phyloP scores from a whole-genome alignment of 208 protist species.

The Trypanosoma melophagium region DNA sequence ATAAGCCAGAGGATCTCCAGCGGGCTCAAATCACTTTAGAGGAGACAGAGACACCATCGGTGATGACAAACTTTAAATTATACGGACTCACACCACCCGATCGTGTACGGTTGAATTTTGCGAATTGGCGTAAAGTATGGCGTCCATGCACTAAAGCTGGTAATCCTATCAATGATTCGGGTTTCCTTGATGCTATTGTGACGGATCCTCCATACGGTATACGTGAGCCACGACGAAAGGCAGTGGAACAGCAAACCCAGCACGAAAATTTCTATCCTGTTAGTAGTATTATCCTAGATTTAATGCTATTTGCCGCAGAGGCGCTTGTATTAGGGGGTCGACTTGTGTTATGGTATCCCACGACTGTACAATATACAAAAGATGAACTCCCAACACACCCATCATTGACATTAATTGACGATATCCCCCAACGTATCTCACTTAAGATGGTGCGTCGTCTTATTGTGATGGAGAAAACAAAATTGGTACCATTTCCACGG shows the following conservation, averaged over 20 bases:
- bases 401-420: constrained; percentile 70
- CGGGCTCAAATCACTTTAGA: constrained; percentile 30
- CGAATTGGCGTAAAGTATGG: constrained; percentile 45
- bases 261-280: constrained; percentile 46
- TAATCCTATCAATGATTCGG: neutral
- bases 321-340: constrained; percentile 83
- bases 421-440: constrained; percentile 83
- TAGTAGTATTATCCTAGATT: constrained; percentile 71
- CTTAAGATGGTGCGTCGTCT: constrained; percentile 79
- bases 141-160: constrained; percentile 5
- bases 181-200: constrained; percentile 91
- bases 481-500: constrained; percentile 32
- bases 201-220: constrained; percentile 92
- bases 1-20: constrained; percentile 32
- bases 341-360: constrained; percentile 95
- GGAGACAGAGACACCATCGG: constrained; percentile 46
- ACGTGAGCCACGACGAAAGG: constrained; percentile 71
- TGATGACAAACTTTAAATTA: constrained; percentile 89
- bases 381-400: constrained; percentile 93
- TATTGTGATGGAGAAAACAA: constrained; percentile 62
- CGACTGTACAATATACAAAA: constrained; percentile 81
- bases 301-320: constrained; percentile 91
- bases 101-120: constrained; percentile 84
- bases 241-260: constrained; percentile 11
- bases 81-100: constrained; percentile 76